phyloP scores from a whole-genome alignment of 192 early-diverging fungal genomes.

The Podila horticola region DNA sequence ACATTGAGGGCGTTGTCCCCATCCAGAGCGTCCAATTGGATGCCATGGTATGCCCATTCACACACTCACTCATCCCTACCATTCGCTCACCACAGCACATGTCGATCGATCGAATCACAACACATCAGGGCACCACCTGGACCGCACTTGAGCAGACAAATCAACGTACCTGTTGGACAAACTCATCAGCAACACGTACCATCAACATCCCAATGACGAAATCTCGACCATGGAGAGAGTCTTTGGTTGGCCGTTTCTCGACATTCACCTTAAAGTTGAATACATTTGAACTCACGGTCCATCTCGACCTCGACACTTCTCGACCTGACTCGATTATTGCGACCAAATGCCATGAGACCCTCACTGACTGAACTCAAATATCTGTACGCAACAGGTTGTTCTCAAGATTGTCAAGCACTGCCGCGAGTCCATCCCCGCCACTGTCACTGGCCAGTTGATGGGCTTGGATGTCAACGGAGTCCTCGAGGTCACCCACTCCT shows the following conservation, averaged over 20 bases:
- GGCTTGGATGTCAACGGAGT: slow-evolving; percentile 91
- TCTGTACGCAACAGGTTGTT: slow-evolving; percentile 67
- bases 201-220: neutral
- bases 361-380: neutral
- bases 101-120: neutral
- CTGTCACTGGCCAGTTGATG: slow-evolving; percentile 92
- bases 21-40: slow-evolving; percentile 77
- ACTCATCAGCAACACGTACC: no score
- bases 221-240: no score
- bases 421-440: slow-evolving; percentile 80
- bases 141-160: no score
- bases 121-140: no score
- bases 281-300: no score
- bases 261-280: neutral
- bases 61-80: neutral
- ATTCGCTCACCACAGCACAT: neutral
- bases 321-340: neutral
- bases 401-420: slow-evolving; percentile 98
- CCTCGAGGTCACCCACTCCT: slow-evolving; percentile 94
- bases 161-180: no score
- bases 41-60: slow-evolving; percentile 62
- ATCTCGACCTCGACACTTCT: slow-evolving; percentile 3
- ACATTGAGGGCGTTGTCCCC: slow-evolving; percentile 66
- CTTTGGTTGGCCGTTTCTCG: no score
- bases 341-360: neutral